Conservation (phyloP, 2,329 filamentous ascomycete genomes). For the Sporothrix euskadiensis region DNA sequence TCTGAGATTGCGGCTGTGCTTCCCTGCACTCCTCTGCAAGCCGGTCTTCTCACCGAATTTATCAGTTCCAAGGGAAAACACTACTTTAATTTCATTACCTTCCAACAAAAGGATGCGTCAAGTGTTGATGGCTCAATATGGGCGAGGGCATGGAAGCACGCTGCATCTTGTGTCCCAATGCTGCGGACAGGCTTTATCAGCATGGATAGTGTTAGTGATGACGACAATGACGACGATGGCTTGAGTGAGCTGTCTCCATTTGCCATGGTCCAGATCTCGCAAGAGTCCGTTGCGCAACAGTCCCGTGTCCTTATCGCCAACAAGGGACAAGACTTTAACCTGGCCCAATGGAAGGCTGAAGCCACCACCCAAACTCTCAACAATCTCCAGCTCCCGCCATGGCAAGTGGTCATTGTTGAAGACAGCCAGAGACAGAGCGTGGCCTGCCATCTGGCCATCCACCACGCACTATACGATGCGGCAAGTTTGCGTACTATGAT, state of each 20-base stretch:
- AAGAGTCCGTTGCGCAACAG: conserved; percentile 11
- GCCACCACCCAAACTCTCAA: conserved; percentile 41
- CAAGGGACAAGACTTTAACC: conserved; percentile 35
- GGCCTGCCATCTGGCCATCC: conserved; percentile 52
- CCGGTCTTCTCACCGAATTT: conserved; percentile 76
- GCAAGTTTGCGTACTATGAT: conserved; percentile 68
- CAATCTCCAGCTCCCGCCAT: conserved; percentile 58
- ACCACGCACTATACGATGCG: conserved; percentile 87
- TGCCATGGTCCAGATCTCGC: conserved; percentile 68
- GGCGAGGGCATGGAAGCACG: conserved; percentile 58
- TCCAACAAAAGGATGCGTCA: conserved; percentile 47
- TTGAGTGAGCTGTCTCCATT: conserved; percentile 53
- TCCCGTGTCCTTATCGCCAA: neutral
- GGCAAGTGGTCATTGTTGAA: conserved; percentile 58
- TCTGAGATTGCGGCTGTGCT: conserved; percentile 57
- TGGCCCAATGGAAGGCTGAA: conserved; percentile 44
- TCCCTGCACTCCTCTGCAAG: conserved; percentile 78
- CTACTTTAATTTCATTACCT: conserved; percentile 74
- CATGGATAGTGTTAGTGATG: conserved; percentile 67
- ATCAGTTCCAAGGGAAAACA: conserved; percentile 63
- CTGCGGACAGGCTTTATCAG: conserved; percentile 73
- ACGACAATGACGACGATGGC: conserved; percentile 54
- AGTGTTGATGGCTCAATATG: conserved; percentile 44
- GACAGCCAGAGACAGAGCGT: conserved; percentile 37
- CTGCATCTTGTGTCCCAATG: conserved; percentile 63